Conservation (phyloP, 805 yeast genomes). For the Candida corydali region DNA sequence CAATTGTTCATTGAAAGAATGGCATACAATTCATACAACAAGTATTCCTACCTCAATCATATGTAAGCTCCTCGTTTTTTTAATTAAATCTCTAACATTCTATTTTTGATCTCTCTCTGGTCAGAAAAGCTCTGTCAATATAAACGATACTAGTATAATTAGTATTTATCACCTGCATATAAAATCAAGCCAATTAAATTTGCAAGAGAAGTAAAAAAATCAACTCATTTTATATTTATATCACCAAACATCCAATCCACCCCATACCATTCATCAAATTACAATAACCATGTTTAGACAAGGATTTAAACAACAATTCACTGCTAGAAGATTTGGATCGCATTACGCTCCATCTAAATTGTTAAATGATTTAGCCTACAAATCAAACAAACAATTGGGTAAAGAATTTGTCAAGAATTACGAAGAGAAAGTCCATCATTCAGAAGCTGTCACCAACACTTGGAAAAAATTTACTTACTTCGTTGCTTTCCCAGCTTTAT, state of each 20-base stretch:
- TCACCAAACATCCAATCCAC: background rate
- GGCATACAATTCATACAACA: too few species aligned
- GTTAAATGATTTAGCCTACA: constrained; percentile 38
- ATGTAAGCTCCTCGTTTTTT: too few species aligned
- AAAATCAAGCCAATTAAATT: constrained; percentile 3
- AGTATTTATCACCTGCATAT: constrained; percentile 1
- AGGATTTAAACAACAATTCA: constrained; percentile 24
- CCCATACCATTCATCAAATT: background rate
- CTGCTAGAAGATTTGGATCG: constrained; percentile 38
- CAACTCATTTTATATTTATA: constrained; percentile 4
- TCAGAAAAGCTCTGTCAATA: too few species aligned
- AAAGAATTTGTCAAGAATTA: constrained; percentile 59
- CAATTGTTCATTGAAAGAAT: too few species aligned
- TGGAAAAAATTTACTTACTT: constrained; percentile 85
- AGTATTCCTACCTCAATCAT: too few species aligned
- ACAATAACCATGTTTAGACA: constrained; percentile 31
- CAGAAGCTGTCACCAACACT: constrained; percentile 63
- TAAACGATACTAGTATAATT: too few species aligned
- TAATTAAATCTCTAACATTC: too few species aligned
- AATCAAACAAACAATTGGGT: constrained; percentile 58
- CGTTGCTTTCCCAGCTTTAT: constrained; percentile 80
- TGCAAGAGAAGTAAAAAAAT: constrained; percentile 2
- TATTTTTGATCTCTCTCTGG: too few species aligned
- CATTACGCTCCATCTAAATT: constrained; percentile 38
- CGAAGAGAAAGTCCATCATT: constrained; percentile 74